Evolutionary conservation across 371 early-diverging fungal species (phyloP), one percentile per base, ranked within the genome.

Genomic region (Haplosporangium sp.): DNA sequence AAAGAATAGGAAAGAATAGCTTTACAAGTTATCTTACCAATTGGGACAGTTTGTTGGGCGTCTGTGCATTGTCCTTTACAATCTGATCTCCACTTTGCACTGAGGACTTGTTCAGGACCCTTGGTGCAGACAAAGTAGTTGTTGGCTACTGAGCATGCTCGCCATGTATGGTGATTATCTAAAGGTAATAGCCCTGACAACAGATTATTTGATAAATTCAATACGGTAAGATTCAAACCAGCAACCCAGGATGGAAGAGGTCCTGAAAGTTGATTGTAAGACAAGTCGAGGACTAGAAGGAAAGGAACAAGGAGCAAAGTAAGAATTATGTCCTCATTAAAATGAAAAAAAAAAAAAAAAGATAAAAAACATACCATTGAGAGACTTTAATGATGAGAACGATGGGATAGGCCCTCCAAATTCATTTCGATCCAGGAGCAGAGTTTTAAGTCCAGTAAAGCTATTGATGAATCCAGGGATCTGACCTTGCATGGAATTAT

Each of bases 371-470:
- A 38, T 64, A 76, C 71, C 68, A 4, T 61, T 35, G 13, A 77
- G 52, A 1, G 58, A 61, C 17, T 20, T 59, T 42, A 72, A 38
- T 19, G 53, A 57, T 5, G 40, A 39, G 9, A 77, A 40, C 0
- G 69, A 44, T 3, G 77, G 73, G 27, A 77, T 69, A 10, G 66
- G 48, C 13, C 77, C 73, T 57, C 77, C 77, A 72, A 77, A 77
- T 61, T 77, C 77, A 45, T 77, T 77, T n/a, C 69, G 63, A 27
- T 72, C 77, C 69, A 77, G 47, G 55, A 77, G 34, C 65, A 77
- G 19, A 0, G 77, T 77, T 61, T 77, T 72, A 2, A 77, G 34
- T 11, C 69, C 66, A 0, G 63, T 44, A 44, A 65, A 77, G n/a
- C 42, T 52, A 58, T 69, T 62, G 35, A 77, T 58, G 38, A 65